Conservation (phyloP, 31 red algal genomes). For the Odonthalia washingtoniensis region DNA sequence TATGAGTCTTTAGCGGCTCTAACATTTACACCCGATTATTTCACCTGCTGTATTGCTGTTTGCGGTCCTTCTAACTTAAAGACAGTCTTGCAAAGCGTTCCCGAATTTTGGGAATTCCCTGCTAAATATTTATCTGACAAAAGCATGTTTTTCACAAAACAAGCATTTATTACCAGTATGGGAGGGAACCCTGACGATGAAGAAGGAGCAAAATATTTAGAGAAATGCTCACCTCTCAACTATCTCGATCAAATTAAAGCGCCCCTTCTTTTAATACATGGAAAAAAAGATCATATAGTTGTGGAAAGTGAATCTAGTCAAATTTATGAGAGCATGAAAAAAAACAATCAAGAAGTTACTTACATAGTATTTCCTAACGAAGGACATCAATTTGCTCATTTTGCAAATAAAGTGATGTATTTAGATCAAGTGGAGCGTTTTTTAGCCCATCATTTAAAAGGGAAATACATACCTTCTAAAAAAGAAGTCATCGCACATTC, state of each 20-base stretch:
- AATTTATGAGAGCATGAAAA: neutral
- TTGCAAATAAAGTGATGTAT: too few relatives aligned
- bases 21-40: conserved; percentile 40
- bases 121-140: neutral
- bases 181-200: neutral
- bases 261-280: conserved; percentile 29
- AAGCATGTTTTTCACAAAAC: conserved; percentile 3
- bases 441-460: too few relatives aligned
- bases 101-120: conserved; percentile 7
- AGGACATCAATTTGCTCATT: conserved; percentile 24
- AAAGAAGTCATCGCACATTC: too few relatives aligned
- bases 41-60: neutral
- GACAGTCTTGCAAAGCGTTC: neutral
- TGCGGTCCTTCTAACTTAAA: neutral
- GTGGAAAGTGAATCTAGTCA: neutral
- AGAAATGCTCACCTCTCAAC: neutral
- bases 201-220: conserved; percentile 12
- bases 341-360: conserved; percentile 2
- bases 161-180: neutral
- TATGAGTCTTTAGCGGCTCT: conserved; percentile 17
- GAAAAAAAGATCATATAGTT: conserved; percentile 22
- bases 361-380: conserved; percentile 6
- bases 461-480: too few relatives aligned
- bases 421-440: too few relatives aligned
- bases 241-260: conserved; percentile 27